phyloP scores from a whole-genome alignment of 2,329 filamentous ascomycete genomes.

The Arthrinium puccinioides region DNA sequence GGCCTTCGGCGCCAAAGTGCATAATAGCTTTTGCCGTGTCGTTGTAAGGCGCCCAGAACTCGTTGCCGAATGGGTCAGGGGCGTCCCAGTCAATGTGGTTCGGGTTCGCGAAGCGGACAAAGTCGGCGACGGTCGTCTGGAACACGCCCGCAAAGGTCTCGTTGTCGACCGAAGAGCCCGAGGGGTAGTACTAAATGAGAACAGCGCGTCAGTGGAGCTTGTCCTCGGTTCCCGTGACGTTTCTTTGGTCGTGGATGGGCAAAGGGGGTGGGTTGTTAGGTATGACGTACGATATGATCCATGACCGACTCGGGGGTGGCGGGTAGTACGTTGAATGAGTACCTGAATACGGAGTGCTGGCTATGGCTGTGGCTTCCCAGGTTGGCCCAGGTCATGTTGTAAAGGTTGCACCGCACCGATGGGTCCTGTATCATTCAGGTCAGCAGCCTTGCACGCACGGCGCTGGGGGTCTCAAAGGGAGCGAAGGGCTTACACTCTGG shows the following conservation, averaged over 20 bases:
- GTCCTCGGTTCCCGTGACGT: no score
- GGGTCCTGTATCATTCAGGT: background rate
- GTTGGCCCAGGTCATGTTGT: background rate
- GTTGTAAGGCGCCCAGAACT: background rate
- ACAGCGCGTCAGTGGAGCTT: background rate
- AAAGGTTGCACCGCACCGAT: background rate
- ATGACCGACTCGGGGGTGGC: background rate
- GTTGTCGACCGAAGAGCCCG: background rate
- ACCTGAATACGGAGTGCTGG: background rate
- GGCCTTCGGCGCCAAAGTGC: background rate
- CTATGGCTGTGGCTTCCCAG: background rate
- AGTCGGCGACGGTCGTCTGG: background rate
- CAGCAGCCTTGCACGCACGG: background rate
- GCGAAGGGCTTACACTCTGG: background rate
- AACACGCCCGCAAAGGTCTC: background rate
- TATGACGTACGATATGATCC: background rate
- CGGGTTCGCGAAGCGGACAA: background rate
- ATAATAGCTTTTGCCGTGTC: background rate
- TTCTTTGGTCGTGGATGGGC: no score
- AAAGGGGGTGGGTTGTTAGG: no score
- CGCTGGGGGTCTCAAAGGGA: background rate
- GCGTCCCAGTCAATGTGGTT: background rate
- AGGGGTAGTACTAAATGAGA: background rate
- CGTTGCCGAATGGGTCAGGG: background rate
- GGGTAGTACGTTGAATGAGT: background rate